Percentiles rank a stretch among this genome's conserved stretches.
Conservation (phyloP, 805 yeast species). For the Ogataea dorogensis region DNA sequence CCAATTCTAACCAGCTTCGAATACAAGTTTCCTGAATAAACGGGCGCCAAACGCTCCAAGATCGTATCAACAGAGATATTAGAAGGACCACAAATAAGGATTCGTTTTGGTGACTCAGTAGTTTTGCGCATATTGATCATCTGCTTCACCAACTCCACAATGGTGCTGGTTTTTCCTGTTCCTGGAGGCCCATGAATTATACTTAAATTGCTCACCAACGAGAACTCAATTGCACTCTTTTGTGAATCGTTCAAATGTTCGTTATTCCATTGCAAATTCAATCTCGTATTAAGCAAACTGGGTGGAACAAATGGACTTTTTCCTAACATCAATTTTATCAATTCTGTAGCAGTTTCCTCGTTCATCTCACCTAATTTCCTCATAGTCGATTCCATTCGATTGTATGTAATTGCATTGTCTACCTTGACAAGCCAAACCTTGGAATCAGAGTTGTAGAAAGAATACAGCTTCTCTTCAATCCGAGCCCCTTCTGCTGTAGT, state of each 20-base stretch:
- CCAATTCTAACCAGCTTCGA: slow-evolving; percentile 72
- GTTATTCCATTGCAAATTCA: slow-evolving; percentile 39
- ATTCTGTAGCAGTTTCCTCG: slow-evolving; percentile 32
- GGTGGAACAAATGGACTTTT: slow-evolving; percentile 37
- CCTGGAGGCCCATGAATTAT: slow-evolving; percentile 83
- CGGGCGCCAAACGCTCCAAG: slow-evolving; percentile 62
- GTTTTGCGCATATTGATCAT: slow-evolving; percentile 40
- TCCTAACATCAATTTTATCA: slow-evolving; percentile 50
- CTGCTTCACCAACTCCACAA: slow-evolving; percentile 79
- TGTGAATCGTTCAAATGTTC: slow-evolving; percentile 64
- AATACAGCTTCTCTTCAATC: slow-evolving; percentile 49
- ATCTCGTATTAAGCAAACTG: slow-evolving; percentile 4
- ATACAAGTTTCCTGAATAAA: slow-evolving; percentile 40
- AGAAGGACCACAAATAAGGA: slow-evolving; percentile 91
- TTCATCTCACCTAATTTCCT: slow-evolving; percentile 55
- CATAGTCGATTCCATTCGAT: slow-evolving; percentile 77
- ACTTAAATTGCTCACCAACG: slow-evolving; percentile 53
- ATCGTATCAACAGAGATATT: slow-evolving; percentile 91
- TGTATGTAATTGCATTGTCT: slow-evolving; percentile 68
- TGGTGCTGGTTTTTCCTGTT: slow-evolving; percentile 80
- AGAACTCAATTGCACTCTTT: slow-evolving; percentile 63
- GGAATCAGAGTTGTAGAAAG: slow-evolving; percentile 41
- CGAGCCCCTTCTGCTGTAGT: slow-evolving; percentile 30
- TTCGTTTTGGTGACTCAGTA: slow-evolving; percentile 36
- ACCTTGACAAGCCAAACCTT: slow-evolving; percentile 69